Percentiles rank a stretch among this genome's conserved stretches.
Conservation (phyloP, 805 yeast genomes). For the Candida patagonica region DNA sequence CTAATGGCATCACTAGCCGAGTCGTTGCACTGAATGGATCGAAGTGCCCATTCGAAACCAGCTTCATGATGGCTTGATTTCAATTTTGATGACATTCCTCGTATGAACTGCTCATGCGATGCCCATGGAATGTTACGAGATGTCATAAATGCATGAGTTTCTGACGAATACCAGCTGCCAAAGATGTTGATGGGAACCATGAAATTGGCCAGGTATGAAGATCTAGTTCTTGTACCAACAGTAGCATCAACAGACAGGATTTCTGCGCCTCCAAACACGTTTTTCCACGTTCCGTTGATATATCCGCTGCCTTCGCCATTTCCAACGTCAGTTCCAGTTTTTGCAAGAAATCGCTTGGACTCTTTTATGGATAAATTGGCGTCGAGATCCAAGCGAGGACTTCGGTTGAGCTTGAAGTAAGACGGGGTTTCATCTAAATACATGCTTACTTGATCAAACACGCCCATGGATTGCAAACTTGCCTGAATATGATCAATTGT, state of each 20-base stretch:
- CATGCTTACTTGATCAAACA: slow-evolving; percentile 21
- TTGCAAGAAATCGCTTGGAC: slow-evolving; percentile 62
- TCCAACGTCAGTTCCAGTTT: slow-evolving; percentile 92
- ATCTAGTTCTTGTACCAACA: slow-evolving; percentile 50
- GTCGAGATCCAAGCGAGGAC: slow-evolving; percentile 13
- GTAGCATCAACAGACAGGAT: slow-evolving; percentile 45
- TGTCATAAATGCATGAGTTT: slow-evolving; percentile 33
- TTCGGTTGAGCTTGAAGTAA: background rate
- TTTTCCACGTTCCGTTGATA: slow-evolving; percentile 57
- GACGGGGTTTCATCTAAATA: slow-evolving; percentile 17
- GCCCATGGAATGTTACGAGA: slow-evolving; percentile 44
- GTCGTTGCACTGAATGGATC: slow-evolving; percentile 40
- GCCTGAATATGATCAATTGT: slow-evolving; percentile 25
- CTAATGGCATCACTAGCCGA: slow-evolving; percentile 49
- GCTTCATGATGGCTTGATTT: slow-evolving; percentile 30
- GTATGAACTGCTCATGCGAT: slow-evolving; percentile 43
- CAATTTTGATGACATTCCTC: slow-evolving; percentile 36
- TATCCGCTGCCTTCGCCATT: slow-evolving; percentile 97
- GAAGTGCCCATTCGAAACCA: slow-evolving; percentile 54
- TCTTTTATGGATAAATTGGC: slow-evolving; percentile 18
- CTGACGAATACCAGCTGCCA: slow-evolving; percentile 34
- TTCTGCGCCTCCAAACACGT: slow-evolving; percentile 65
- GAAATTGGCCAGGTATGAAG: slow-evolving; percentile 45
- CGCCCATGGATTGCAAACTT: slow-evolving; percentile 22
- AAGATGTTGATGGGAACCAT: slow-evolving; percentile 41